These are phyloP conservation scores for Neofusicoccum laricinum DNA, from an alignment of 2,329 filamentous ascomycete genomes.

Conservation along the genomic window DNA sequence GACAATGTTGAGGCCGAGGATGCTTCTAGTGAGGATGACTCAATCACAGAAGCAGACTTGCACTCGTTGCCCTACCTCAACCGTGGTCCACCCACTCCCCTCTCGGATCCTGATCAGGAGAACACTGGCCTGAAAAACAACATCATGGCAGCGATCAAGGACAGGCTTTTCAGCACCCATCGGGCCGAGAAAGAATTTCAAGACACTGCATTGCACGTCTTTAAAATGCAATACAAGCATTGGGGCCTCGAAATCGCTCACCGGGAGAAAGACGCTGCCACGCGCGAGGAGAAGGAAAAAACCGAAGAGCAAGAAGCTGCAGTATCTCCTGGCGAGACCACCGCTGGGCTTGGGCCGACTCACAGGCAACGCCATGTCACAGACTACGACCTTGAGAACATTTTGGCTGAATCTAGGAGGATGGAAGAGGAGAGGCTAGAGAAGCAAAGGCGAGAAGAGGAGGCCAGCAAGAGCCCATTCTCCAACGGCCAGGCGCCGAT, in stretches of 20 bases:
- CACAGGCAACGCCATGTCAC: constrained; percentile 55
- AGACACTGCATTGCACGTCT: constrained; percentile 31
- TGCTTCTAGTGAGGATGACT: constrained; percentile 19
- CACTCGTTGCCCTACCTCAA: constrained; percentile 45
- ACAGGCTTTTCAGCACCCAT: constrained; percentile 31
- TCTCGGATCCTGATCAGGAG: constrained; percentile 43
- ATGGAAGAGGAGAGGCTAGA: constrained; percentile 70
- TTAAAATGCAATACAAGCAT: constrained; percentile 36
- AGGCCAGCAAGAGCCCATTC: constrained; percentile 61
- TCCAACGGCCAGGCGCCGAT: constrained; percentile 71
- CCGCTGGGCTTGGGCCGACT: constrained; percentile 42
- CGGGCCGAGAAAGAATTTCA: constrained; percentile 29
- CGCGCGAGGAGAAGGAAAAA: constrained; percentile 31
- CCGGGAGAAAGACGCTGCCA: constrained; percentile 38
- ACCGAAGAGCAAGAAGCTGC: constrained; percentile 34
- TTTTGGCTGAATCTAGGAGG: constrained; percentile 57
- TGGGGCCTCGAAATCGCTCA: constrained; percentile 41
- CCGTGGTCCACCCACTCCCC: constrained; percentile 42
- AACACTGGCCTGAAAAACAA: constrained; percentile 33
- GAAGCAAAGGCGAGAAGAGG: constrained; percentile 52
- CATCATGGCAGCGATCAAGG: constrained; percentile 35
- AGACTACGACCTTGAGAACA: constrained; percentile 68
- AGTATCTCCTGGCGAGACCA: constrained; percentile 36
- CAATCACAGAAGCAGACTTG: constrained; percentile 37
- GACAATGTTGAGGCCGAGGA: constrained; percentile 15